Conservation (phyloP, 495 filamentous ascomycete genomes). For the Aspergillus egyptiacus region DNA sequence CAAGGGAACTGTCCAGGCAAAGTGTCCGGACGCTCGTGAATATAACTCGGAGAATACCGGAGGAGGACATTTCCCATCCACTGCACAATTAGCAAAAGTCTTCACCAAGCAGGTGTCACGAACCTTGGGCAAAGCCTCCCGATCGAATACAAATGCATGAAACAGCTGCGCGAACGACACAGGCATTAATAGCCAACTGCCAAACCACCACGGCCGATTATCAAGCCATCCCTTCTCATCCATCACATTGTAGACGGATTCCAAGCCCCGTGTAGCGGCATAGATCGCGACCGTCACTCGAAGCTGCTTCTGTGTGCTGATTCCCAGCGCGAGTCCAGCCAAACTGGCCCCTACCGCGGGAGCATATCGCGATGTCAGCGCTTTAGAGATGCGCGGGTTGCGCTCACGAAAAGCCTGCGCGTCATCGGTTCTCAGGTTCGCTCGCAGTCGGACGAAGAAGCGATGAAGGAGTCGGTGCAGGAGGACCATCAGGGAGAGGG, state of each 20-base stretch:
- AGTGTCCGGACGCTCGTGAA: slow-evolving; percentile 62
- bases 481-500: slow-evolving; percentile 75
- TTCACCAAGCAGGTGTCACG: background rate
- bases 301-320: slow-evolving; percentile 71
- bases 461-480: slow-evolving; percentile 85
- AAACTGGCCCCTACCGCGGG: slow-evolving; percentile 84
- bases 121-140: slow-evolving; percentile 74
- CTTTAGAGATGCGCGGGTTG: slow-evolving; percentile 66
- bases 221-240: slow-evolving; percentile 77
- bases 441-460: slow-evolving; percentile 77
- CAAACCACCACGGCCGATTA: slow-evolving; percentile 81
- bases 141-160: slow-evolving; percentile 88
- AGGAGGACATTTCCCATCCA: slow-evolving; percentile 70
- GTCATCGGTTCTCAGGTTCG: slow-evolving; percentile 66
- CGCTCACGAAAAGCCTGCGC: slow-evolving; percentile 72
- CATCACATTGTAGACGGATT: slow-evolving; percentile 78
- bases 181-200: slow-evolving; percentile 93
- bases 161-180: slow-evolving; percentile 85
- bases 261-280: slow-evolving; percentile 67
- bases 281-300: slow-evolving; percentile 77
- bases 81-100: slow-evolving; percentile 25
- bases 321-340: slow-evolving; percentile 73
- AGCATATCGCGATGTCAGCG: slow-evolving; percentile 74
- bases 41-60: slow-evolving; percentile 67
- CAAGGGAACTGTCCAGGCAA: slow-evolving; percentile 64